A percentile compares a stretch with the other conserved stretches of the same genome.
Conservation (phyloP, 306 rosid genomes). For the Malus sylvestris region DNA sequence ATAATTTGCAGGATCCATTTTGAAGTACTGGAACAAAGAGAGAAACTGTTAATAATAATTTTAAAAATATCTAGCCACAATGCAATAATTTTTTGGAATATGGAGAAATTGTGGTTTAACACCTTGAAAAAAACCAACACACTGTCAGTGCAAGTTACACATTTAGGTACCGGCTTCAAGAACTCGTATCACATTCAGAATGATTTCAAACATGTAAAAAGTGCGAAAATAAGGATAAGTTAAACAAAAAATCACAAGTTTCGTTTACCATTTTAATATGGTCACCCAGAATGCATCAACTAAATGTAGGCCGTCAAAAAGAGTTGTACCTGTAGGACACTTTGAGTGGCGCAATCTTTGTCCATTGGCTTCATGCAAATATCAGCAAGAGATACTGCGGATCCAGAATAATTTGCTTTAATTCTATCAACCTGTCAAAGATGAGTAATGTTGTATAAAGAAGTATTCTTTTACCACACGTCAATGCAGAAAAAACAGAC, state of each 20-base stretch:
- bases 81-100: not conserved
- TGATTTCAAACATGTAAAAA: not conserved
- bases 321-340: conserved; percentile 73
- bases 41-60: not conserved
- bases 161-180: not conserved
- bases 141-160: too few relatives aligned
- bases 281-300: not conserved
- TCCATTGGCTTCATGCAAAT: conserved; percentile 98
- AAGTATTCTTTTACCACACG: not conserved
- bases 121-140: conserved; percentile 1
- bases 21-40: conserved; percentile 66
- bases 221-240: not conserved
- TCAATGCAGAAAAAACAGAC: not conserved
- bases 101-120: not conserved
- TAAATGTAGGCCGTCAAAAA: conserved; percentile 13
- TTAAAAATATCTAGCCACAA: not conserved
- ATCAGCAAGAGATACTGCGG: conserved; percentile 61
- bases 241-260: not conserved
- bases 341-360: conserved; percentile 88
- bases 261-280: not conserved
- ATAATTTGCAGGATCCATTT: conserved; percentile 72
- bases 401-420: conserved; percentile 70
- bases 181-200: not conserved
- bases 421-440: conserved; percentile 69
- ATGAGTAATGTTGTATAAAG: conserved; percentile 8